Percentiles rank a stretch among this genome's conserved stretches.
Evolutionary conservation across 208 protist genomes (phyloP).

Genomic region (Acanthamoeba sp.): DNA sequence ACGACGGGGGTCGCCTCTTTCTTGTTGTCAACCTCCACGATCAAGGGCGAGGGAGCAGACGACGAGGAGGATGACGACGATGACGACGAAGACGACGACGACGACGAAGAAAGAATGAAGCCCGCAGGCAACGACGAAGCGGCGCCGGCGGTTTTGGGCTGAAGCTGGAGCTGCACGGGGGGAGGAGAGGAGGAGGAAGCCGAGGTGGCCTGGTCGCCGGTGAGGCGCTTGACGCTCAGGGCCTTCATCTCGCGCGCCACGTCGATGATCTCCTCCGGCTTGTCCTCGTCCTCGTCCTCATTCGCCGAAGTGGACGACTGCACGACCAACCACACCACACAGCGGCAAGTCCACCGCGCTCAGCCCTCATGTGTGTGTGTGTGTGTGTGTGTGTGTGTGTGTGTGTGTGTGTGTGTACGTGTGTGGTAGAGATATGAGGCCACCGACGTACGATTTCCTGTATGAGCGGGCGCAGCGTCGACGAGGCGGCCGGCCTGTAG

Average conservation of each 20-base stretch:
- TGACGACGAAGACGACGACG: neutral
- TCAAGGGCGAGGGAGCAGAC: neutral
- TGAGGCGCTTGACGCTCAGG: neutral
- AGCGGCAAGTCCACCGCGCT: neutral
- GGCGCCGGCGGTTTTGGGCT: neutral
- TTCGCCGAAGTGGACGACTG: neutral
- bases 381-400: too few relatives aligned
- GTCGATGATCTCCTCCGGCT: neutral
- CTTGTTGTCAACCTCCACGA: neutral
- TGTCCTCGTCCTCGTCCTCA: neutral
- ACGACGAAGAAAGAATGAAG: constrained; percentile 5
- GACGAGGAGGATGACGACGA: neutral
- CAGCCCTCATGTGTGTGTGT: too few relatives aligned
- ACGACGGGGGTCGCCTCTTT: too few relatives aligned
- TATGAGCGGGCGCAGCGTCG: neutral
- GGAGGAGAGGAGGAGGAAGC: neutral
- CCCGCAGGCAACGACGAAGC: neutral
- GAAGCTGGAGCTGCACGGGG: neutral
- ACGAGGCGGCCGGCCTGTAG: neutral
- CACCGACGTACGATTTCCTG: constrained; percentile 10
- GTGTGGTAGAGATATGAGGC: neutral
- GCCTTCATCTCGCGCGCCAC: constrained; percentile 12
- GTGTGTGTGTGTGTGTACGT: too few relatives aligned
- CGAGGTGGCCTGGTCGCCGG: neutral
- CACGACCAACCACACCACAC: neutral